Evolutionary conservation across 2,329 filamentous ascomycete genomes (phyloP).

Genomic region (Fusarium gaditjirri): DNA sequence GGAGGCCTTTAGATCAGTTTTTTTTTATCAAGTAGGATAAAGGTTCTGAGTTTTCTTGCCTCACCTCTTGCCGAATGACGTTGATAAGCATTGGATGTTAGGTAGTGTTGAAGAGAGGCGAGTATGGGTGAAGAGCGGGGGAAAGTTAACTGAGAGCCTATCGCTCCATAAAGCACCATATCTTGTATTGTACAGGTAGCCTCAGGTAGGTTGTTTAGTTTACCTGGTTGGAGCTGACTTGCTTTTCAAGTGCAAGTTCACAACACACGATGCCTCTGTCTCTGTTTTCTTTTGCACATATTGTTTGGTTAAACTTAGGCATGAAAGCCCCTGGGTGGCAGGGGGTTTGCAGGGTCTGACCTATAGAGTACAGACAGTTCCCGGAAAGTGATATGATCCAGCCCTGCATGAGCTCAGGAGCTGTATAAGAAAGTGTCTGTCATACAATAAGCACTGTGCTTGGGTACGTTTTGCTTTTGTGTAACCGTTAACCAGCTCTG

Average conservation of each 20-base stretch:
- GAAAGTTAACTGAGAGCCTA: background rate
- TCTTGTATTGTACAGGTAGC: background rate
- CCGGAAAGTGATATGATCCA: slow-evolving; percentile 18
- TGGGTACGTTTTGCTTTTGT: slow-evolving; percentile 4
- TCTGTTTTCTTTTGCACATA: background rate
- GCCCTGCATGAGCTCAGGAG: slow-evolving; percentile 30
- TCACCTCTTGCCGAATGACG: slow-evolving; percentile 6
- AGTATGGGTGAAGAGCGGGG: slow-evolving; percentile 3
- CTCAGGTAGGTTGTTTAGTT: background rate
- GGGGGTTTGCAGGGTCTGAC: slow-evolving; percentile 33
- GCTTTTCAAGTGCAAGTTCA: background rate
- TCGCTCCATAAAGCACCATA: background rate
- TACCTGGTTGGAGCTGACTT: background rate
- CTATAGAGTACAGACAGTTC: slow-evolving; percentile 4
- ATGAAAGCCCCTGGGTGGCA: slow-evolving; percentile 14
- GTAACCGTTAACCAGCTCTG: background rate
- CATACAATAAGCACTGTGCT: slow-evolving; percentile 4
- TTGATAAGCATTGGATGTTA: background rate
- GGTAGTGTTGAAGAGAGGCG: slow-evolving; percentile 5
- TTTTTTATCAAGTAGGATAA: background rate
- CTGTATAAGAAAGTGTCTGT: slow-evolving; percentile 17
- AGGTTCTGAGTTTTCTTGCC: background rate
- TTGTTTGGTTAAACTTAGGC: slow-evolving; percentile 7
- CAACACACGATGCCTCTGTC: background rate
- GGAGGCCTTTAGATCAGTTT: background rate